Evolutionary conservation across 108 stramenopile genomes (phyloP), one percentile per base, ranked within the genome.

Genomic region (Cyclotella atomus): DNA sequence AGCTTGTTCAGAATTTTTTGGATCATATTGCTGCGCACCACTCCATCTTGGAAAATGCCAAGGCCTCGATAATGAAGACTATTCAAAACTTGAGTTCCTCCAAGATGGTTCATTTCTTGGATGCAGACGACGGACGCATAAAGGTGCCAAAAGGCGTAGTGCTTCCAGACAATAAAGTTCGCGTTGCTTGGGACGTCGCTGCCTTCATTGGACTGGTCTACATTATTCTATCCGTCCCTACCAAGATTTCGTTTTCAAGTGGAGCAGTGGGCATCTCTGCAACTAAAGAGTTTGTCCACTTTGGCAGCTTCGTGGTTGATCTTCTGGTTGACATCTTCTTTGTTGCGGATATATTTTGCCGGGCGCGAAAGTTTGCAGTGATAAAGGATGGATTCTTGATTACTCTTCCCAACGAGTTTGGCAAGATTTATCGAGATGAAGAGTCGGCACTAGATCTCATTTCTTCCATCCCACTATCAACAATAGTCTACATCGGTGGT

Each of bases 31-130:
- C 50, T 36, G 54, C 54, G 29, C 60, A 85, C 44, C 52, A 79
- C 14, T 15, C 36, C 1, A 27, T 55, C 34, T 63, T 85, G 0
- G 21, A 35, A 56, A 54, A 67, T 52, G 44, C 67, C 23, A 79
- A 76, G 45, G 70, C 68, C 9, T 56, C 69, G 17, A 61, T 80
- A 23, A 47, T 49, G 38, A 82, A 87, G 44, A 87, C 81, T 20
- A 83, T 68, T 27, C 64, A 68, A 29, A 85, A 84, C 44, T 75
- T 85, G 32, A 77, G 53, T 34, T 75, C 83, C 8, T 62, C 67
- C n/a, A 84, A 85, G 46, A 83, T 88, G 79, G 70, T 66, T 7
- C 70, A 65, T 10, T 83, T 84, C 59, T 38, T 85, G 20, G 67
- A 84, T 20, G 70, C 46, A 21, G 53, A 67, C 20, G 73, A 82